Evolutionary conservation across 2,329 filamentous ascomycete species (phyloP).

Genomic region (Dothistroma pini): DNA sequence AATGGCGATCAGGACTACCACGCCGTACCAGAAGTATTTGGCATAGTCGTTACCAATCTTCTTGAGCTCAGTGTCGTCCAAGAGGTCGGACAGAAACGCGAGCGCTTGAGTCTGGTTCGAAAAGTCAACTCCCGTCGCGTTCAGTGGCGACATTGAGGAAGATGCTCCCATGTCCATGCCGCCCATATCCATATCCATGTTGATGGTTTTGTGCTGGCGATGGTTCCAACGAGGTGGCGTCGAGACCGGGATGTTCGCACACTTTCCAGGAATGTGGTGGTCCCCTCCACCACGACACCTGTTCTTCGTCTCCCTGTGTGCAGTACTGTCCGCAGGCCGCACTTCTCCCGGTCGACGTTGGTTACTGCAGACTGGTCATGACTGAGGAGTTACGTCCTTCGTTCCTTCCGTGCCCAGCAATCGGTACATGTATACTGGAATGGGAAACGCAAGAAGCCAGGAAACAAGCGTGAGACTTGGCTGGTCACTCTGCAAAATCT

Average conservation of each 20-base stretch:
- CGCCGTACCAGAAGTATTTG: conserved; percentile 40
- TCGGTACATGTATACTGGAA: not conserved
- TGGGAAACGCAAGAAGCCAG: not conserved
- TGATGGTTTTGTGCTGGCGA: no score
- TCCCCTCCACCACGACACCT: no score
- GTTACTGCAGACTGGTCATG: no score
- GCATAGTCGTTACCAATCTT: conserved; percentile 37
- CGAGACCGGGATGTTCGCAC: no score
- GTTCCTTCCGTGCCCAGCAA: not conserved
- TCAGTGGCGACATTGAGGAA: conserved; percentile 26
- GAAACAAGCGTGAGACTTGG: not conserved
- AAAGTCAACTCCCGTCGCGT: conserved; percentile 37
- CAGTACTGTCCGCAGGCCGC: no score
- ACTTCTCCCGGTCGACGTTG: no score
- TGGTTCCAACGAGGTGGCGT: no score
- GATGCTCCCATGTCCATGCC: conserved; percentile 14
- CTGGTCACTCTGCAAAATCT: not conserved
- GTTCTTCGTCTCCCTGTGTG: no score
- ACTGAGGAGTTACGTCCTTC: no score
- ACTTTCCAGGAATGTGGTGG: no score
- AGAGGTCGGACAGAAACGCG: conserved; percentile 36
- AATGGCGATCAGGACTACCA: conserved; percentile 35
- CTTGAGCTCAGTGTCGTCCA: conserved; percentile 38
- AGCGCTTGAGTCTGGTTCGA: conserved; percentile 37
- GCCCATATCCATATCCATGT: conserved; percentile 14